Evolutionary conservation across 805 yeast genomes (phyloP), one percentile per base, ranked within the genome.

Genomic region (Kodamaea neixiangensis): DNA sequence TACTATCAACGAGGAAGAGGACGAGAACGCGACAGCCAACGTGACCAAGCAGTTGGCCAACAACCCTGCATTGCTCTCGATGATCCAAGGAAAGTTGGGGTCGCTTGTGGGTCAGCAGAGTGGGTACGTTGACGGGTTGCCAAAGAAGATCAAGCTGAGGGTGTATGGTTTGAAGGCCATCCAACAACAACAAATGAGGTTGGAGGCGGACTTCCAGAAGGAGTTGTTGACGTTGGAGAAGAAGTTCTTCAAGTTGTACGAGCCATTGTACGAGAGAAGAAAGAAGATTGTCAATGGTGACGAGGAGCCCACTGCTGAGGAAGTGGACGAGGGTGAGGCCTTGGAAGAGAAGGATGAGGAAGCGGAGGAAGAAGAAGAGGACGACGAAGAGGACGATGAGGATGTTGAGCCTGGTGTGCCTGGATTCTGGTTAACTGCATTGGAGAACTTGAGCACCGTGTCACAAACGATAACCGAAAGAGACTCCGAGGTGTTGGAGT

Each of bases 371-470:
- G 69, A 62, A 7, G 59, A 57, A 39, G 63, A 58, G 25, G 78
- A 70, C 3, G 72, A 68, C 15, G 74, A 66, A 20, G 78, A 71
- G 15, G 76, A 68, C 3, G 78, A 68, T 1, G 80, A 71, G 14
- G 79, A 70, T 29, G 65, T 57, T 17, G 71, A 76, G 46, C 77
- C 76, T 54, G 99, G 99, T 56, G 82, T 94, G 58, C 98, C 99
- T 51, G 84, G 87, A 45, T 94, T 94, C 78, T 94, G 99, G 99
- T 79, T 93, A 62, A 94, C 98, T 15, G 96, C 98, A 5, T 76
- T 94, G 70, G 93, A 87, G 68, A 94, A 92, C 72, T 76, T 94
- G 60, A 82, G 84, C 22, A 83, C 88, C 22, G 82, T 92, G 45
- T 81, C 90, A 31, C 96, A 91, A 55, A 83, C 89, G 57, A 88